A percentile compares a stretch with the other conserved stretches of the same genome.
Conservation (phyloP, 768 basidiomycete species). For the Hysterangium stoloniferum region DNA sequence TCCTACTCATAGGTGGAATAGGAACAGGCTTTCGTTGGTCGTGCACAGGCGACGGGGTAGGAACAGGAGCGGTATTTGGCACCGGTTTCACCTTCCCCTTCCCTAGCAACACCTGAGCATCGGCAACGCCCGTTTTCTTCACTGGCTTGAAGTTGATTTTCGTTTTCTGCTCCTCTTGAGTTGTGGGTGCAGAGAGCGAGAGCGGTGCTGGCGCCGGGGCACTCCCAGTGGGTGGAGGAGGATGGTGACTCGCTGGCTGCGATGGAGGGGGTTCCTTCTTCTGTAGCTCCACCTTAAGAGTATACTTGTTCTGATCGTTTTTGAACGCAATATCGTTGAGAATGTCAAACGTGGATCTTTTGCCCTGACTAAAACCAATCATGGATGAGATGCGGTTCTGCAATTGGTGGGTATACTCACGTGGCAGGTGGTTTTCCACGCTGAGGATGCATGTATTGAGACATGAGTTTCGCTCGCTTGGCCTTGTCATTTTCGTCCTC, state of each 20-base stretch:
- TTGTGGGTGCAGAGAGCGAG: conserved; percentile 20
- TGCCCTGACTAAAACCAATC: conserved; percentile 3
- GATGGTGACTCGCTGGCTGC: conserved; percentile 22
- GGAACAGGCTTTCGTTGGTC: conserved; percentile 1
- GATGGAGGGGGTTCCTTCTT: conserved; percentile 10
- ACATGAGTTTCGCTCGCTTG: conserved; percentile 61
- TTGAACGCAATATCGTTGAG: conserved; percentile 12
- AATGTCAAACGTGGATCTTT: conserved; percentile 3
- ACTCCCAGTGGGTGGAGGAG: conserved; percentile 34
- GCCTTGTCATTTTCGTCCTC: conserved; percentile 72
- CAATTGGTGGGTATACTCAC: conserved; percentile 23
- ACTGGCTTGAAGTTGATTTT: not conserved
- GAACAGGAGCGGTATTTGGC: conserved; percentile 20
- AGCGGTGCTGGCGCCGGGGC: conserved; percentile 6
- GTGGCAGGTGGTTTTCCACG: conserved; percentile 28
- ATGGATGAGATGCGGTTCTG: conserved; percentile 39
- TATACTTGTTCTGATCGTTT: conserved; percentile 12
- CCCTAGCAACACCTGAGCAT: not conserved
- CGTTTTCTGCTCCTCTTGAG: conserved; percentile 6
- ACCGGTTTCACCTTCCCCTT: conserved; percentile 1
- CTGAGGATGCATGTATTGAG: conserved; percentile 65
- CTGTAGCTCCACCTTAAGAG: conserved; percentile 11
- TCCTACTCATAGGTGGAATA: not conserved
- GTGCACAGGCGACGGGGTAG: conserved; percentile 16
- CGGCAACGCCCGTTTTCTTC: not conserved